phyloP scores from a whole-genome alignment of 2,329 filamentous ascomycete species.

The Ophiostoma tasmaniense region DNA sequence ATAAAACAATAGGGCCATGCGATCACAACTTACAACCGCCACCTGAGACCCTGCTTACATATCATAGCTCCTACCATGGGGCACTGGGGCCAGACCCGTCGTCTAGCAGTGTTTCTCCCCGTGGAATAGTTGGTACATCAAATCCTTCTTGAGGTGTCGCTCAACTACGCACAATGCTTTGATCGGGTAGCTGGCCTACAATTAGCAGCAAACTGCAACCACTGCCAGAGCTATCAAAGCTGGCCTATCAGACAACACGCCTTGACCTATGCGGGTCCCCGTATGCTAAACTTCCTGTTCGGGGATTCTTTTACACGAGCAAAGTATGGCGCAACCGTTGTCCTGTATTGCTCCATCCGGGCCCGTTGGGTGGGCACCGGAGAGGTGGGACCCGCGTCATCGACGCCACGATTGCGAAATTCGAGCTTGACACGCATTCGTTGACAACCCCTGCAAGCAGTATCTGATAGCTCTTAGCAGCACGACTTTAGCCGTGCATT shows the following conservation, averaged over 20 bases:
- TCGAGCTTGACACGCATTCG: neutral
- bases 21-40: neutral
- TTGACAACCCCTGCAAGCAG: conserved; percentile 5
- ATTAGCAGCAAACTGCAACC: neutral
- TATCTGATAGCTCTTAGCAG: neutral
- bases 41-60: neutral
- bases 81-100: neutral
- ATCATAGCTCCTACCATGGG: neutral
- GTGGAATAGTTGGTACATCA: neutral
- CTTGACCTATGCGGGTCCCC: neutral
- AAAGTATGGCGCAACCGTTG: conserved; percentile 3
- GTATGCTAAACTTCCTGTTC: conserved; percentile 1
- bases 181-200: neutral
- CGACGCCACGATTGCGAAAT: conserved; percentile 12
- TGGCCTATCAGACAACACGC: neutral
- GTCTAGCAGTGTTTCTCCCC: neutral
- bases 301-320: neutral
- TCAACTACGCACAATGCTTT: neutral
- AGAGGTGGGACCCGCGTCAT: conserved; percentile 11
- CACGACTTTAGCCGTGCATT: neutral
- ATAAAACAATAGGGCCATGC: neutral
- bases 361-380: neutral
- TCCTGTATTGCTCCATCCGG: conserved; percentile 11
- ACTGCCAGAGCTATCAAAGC: neutral
- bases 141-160: neutral